These are phyloP conservation scores for Lentinula novae-zelandiae DNA, from an alignment of 1,284 basidiomycete species.

Conservation along the genomic window DNA sequence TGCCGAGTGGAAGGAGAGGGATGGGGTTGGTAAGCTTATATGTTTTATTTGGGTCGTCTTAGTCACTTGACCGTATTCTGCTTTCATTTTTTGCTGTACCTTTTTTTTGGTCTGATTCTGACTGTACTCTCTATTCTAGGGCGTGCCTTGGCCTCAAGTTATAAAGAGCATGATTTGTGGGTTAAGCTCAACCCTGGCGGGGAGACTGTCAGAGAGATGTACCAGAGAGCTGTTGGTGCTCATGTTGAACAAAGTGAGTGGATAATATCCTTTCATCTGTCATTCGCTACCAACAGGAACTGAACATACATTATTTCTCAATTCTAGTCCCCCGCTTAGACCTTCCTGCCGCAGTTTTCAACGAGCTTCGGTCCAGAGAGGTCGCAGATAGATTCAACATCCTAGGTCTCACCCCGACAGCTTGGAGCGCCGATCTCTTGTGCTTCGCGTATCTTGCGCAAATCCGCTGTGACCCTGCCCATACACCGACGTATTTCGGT, in stretches of 20 bases:
- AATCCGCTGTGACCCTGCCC: slow-evolving; percentile 68
- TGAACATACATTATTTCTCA: not conserved
- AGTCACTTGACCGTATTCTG: not conserved
- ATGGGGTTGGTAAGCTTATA: slow-evolving; percentile 21
- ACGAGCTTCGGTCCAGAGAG: not conserved
- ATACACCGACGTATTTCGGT: slow-evolving; percentile 61
- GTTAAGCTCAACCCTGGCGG: slow-evolving; percentile 38
- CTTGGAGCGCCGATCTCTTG: slow-evolving; percentile 64
- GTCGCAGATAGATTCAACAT: not conserved
- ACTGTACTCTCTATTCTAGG: not conserved
- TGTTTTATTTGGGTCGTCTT: not conserved
- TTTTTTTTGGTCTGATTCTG: not conserved
- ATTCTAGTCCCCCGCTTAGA: not conserved
- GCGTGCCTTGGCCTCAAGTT: not conserved
- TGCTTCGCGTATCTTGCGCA: slow-evolving; percentile 75
- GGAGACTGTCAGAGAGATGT: slow-evolving; percentile 61
- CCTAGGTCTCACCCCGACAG: slow-evolving; percentile 54
- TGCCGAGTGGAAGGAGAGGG: slow-evolving; percentile 47
- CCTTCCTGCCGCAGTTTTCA: not conserved
- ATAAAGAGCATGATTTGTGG: not conserved
- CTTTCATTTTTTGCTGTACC: not conserved
- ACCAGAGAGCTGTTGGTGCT: slow-evolving; percentile 67
- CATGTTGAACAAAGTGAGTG: slow-evolving; percentile 70
- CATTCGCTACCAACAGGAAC: not conserved
- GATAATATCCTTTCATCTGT: not conserved